A percentile compares a stretch with the other conserved stretches of the same genome.
phyloP scores from a whole-genome alignment of 805 yeast genomes.

The Metahyphopichia silvanorum region DNA sequence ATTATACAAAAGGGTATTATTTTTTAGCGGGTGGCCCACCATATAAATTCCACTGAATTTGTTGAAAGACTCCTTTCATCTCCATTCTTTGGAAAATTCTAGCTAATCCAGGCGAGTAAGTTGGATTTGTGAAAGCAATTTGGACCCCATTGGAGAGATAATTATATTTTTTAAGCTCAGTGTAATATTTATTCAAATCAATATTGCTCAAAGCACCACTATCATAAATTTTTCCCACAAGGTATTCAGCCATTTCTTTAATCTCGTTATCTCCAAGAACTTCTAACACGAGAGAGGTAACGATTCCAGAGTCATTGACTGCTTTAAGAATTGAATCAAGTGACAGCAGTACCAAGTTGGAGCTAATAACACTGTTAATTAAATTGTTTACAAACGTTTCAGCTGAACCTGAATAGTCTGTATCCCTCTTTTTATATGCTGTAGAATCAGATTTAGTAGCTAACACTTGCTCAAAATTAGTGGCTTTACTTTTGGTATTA shows the following conservation, averaged over 20 bases:
- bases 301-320: slow-evolving; percentile 27
- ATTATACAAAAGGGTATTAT: too few species aligned
- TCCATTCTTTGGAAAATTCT: slow-evolving; percentile 27
- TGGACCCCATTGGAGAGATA: slow-evolving; percentile 21
- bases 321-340: slow-evolving; percentile 23
- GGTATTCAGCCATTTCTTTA: slow-evolving; percentile 17
- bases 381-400: slow-evolving; percentile 28
- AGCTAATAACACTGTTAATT: slow-evolving; percentile 18
- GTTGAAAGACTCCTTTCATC: slow-evolving; percentile 24
- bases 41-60: slow-evolving; percentile 26
- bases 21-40: slow-evolving; percentile 19
- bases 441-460: background rate
- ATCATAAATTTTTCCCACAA: slow-evolving; percentile 21
- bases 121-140: slow-evolving; percentile 22
- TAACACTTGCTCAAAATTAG: slow-evolving; percentile 11
- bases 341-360: slow-evolving; percentile 17
- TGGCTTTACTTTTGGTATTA: slow-evolving; percentile 27
- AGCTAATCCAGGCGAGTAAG: slow-evolving; percentile 30
- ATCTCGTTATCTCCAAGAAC: slow-evolving; percentile 21
- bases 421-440: background rate
- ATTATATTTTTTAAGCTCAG: slow-evolving; percentile 18
- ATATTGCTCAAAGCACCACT: slow-evolving; percentile 30
- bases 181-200: slow-evolving; percentile 21
- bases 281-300: slow-evolving; percentile 22
- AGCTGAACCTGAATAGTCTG: slow-evolving; percentile 27